Evolutionary conservation across 768 basidiomycete genomes (phyloP).

Genomic region (Russula earlei): DNA sequence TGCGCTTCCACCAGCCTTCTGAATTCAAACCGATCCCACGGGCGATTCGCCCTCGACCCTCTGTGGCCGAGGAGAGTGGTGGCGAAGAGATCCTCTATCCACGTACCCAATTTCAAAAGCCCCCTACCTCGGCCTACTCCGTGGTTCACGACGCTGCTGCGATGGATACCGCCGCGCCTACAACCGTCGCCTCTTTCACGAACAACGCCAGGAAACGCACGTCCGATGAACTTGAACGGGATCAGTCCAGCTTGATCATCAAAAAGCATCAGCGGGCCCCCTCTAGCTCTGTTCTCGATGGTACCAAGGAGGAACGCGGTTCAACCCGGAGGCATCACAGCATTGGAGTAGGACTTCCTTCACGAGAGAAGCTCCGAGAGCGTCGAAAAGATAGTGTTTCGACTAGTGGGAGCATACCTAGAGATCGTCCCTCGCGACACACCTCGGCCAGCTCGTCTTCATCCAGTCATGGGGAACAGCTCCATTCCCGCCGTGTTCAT

Average conservation of each 20-base stretch:
- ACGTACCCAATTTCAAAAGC: slow-evolving; percentile 32
- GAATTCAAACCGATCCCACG: slow-evolving; percentile 39
- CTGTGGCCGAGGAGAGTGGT: slow-evolving; percentile 74
- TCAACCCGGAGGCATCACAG: slow-evolving; percentile 18
- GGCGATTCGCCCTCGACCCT: slow-evolving; percentile 49
- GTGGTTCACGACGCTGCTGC: neutral
- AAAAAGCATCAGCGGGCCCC: slow-evolving; percentile 14
- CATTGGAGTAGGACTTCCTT: slow-evolving; percentile 20
- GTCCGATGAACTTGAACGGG: slow-evolving; percentile 28
- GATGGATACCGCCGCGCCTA: slow-evolving; percentile 7
- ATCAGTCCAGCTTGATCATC: slow-evolving; percentile 22
- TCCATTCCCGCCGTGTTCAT: slow-evolving; percentile 49
- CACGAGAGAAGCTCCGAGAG: slow-evolving; percentile 42
- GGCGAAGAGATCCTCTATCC: slow-evolving; percentile 88
- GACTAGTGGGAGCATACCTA: slow-evolving; percentile 19
- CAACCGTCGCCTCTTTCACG: slow-evolving; percentile 15
- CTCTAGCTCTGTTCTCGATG: slow-evolving; percentile 30
- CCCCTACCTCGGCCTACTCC: neutral
- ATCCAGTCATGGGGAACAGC: slow-evolving; percentile 44
- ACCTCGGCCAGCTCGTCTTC: slow-evolving; percentile 60
- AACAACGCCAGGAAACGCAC: slow-evolving; percentile 25
- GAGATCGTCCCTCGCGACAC: slow-evolving; percentile 47
- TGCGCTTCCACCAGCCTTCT: slow-evolving; percentile 28
- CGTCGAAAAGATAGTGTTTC: slow-evolving; percentile 28
- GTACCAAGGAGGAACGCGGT: slow-evolving; percentile 28